Conservation (phyloP, 1,139 yeast species). For the Candida gigantensis region DNA sequence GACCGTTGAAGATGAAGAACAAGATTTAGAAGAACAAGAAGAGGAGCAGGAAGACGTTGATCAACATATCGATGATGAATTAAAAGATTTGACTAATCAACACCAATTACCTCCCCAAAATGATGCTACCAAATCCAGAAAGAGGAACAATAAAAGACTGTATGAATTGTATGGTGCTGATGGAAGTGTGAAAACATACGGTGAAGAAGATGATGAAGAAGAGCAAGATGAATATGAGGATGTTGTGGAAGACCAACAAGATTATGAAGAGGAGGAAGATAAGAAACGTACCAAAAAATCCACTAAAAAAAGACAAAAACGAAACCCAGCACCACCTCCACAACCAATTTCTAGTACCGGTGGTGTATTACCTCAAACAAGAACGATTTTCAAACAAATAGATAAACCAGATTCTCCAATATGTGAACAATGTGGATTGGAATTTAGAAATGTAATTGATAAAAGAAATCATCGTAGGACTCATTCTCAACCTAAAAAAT, state of each 20-base stretch:
- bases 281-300: conserved; percentile 3
- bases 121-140: conserved; percentile 14
- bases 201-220: conserved; percentile 12
- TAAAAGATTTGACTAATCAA: conserved; percentile 1
- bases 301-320: not conserved
- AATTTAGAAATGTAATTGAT: conserved; percentile 16
- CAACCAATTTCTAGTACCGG: too few species aligned
- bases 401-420: conserved; percentile 15
- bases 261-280: conserved; percentile 3
- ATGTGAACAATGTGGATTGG: conserved; percentile 15
- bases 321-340: too few species aligned
- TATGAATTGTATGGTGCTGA: conserved; percentile 8
- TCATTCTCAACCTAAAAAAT: conserved; percentile 17
- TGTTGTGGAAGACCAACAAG: not conserved
- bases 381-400: conserved; percentile 16
- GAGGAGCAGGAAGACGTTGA: conserved; percentile 1
- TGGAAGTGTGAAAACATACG: conserved; percentile 11
- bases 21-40: not conserved
- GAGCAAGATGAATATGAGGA: conserved; percentile 11
- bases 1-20: conserved; percentile 2
- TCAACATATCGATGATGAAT: conserved; percentile 6
- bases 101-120: conserved; percentile 7
- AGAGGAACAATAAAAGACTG: conserved; percentile 1
- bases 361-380: conserved; percentile 13
- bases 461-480: conserved; percentile 18